These are phyloP conservation scores for Coleophoma cylindrospora DNA, from an alignment of 2,329 filamentous ascomycete species.

Conservation along the genomic window DNA sequence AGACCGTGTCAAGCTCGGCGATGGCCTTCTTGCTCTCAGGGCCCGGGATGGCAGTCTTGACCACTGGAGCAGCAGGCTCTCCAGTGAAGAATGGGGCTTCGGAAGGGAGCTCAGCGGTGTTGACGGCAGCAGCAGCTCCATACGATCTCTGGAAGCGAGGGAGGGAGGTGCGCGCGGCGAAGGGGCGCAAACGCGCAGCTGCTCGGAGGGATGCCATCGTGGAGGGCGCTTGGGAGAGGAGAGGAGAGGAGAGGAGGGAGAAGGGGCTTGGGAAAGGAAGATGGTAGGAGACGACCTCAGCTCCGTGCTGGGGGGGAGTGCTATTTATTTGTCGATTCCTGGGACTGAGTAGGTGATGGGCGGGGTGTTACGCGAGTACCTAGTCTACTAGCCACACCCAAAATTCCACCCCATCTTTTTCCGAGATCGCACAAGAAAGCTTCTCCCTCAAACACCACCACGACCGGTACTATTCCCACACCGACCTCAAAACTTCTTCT, in stretches of 20 bases:
- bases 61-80: constrained; percentile 23
- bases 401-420: too few relatives aligned
- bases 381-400: too few relatives aligned
- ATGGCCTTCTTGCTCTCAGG: constrained; percentile 31
- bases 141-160: constrained; percentile 13
- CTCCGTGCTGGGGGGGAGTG: neutral
- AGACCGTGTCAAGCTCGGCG: constrained; percentile 39
- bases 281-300: neutral
- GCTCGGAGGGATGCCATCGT: constrained; percentile 25
- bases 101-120: constrained; percentile 5
- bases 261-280: neutral
- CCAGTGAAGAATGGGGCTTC: constrained; percentile 23
- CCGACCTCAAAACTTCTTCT: too few relatives aligned
- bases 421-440: too few relatives aligned
- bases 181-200: constrained; percentile 21
- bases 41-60: constrained; percentile 33
- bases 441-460: too few relatives aligned
- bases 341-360: neutral
- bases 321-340: neutral
- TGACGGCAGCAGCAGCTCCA: constrained; percentile 15
- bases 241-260: neutral
- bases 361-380: too few relatives aligned
- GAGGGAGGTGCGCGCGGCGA: constrained; percentile 10
- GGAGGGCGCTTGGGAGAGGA: neutral
- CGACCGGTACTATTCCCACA: too few relatives aligned